Evolutionary conservation across 305 asterid genomes (phyloP), one percentile per base, ranked within the genome.

Genomic region (Ilex paraguariensis): DNA sequence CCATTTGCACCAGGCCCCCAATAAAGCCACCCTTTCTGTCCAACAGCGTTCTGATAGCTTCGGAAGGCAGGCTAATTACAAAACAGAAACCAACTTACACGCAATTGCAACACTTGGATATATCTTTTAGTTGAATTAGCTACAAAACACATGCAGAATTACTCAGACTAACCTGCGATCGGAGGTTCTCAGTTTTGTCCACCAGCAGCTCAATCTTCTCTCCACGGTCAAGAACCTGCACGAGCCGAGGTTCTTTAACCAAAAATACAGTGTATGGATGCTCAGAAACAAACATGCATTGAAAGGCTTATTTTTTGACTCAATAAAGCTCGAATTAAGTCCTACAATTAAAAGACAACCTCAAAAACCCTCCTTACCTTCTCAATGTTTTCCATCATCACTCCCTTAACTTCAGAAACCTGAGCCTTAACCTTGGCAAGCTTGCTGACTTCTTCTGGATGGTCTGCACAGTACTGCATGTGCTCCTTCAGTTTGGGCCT

Each of bases 211-310:
- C 89, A 36, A 81, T 77, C 78, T 79, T 82, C 81, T 84, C 91
- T 57, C 91, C 91, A 49, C 91, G 76, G 71, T 84, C 91, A 44
- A 84, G 86, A 70, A 84, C 91, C 91, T 84, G 65, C 46, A 13
- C 13, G 69, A 45, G 39, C 15, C 7, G 40, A 62, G 31, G 36
- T 28, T 2, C 42, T 36, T 36, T 8, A 36, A 36, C 42, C 6
- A 4, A 36, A 36, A 36, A 36, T 3, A 8, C 42, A 36, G 42
- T 0, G 42, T 0, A 36, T 36, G 42, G 4, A 36, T 36, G 42
- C 42, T 36, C 28, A 36, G 9, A 36, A 36, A 36, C 42, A 36
- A 8, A 8, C 42, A 36, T 36, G 42, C 42, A 36, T 36, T 36
- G 9, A 36, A 36, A 8, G 42, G 42, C 42, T 36, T 36, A 8